Conservation (phyloP, 345 rosid species). For the Hibiscus mutabilis region DNA sequence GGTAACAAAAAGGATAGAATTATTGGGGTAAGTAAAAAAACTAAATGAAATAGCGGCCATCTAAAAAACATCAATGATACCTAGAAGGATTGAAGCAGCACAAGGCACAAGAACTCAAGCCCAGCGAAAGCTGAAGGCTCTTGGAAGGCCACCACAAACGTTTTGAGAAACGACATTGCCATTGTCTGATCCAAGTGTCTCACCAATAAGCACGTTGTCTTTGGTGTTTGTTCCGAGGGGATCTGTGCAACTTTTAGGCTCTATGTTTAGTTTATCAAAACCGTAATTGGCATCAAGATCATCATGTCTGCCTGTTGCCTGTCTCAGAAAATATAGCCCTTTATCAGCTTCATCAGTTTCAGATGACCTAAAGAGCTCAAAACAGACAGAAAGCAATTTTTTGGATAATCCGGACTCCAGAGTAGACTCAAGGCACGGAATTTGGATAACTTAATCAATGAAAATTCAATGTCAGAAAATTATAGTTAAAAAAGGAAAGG, state of each 20-base stretch:
- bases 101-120: too few species aligned
- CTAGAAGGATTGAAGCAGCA: too few species aligned
- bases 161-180: conserved; percentile 22
- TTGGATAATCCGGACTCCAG: conserved; percentile 46
- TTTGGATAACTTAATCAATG: conserved; percentile 51
- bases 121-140: too few species aligned
- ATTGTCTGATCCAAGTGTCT: conserved; percentile 25
- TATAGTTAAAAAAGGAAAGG: too few species aligned
- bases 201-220: conserved; percentile 22
- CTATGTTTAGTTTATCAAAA: conserved; percentile 25
- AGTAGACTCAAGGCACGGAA: conserved; percentile 52
- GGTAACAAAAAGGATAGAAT: too few species aligned
- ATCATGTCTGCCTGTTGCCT: conserved; percentile 42
- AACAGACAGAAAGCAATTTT: conserved; percentile 64
- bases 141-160: too few species aligned
- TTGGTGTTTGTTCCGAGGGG: conserved; percentile 31
- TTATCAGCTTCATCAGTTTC: conserved; percentile 43
- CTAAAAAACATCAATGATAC: too few species aligned
- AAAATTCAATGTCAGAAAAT: not conserved
- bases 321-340: conserved; percentile 57
- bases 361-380: conserved; percentile 56
- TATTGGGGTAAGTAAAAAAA: too few species aligned
- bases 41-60: too few species aligned
- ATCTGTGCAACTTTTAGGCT: conserved; percentile 29
- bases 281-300: conserved; percentile 24